Conservation (phyloP, 352 stramenopile species). For the Phytophthora cactorum region DNA sequence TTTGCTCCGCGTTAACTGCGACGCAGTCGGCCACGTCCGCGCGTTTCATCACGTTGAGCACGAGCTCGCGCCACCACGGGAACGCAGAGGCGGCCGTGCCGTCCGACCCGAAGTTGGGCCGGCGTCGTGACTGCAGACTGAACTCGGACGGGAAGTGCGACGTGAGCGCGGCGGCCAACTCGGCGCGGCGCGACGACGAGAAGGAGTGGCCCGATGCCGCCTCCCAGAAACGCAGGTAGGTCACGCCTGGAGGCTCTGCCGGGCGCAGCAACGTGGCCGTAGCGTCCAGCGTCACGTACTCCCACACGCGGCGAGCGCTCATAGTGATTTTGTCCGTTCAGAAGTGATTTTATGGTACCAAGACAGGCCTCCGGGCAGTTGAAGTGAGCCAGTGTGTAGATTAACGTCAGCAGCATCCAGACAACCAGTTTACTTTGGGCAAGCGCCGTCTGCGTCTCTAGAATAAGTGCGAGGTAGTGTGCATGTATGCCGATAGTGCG, state of each 20-base stretch:
- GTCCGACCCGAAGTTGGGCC: conserved; percentile 63
- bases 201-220: conserved; percentile 32
- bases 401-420: too few relatives aligned
- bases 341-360: background rate
- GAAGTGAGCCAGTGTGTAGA: too few relatives aligned
- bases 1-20: conserved; percentile 24
- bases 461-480: too few relatives aligned
- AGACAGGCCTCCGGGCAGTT: too few relatives aligned
- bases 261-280: conserved; percentile 74
- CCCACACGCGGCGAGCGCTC: conserved; percentile 23
- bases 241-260: conserved; percentile 48
- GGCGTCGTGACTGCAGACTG: conserved; percentile 16
- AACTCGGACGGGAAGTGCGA: conserved; percentile 55
- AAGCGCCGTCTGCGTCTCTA: too few relatives aligned
- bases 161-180: conserved; percentile 32
- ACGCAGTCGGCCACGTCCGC: conserved; percentile 20
- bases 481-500: too few relatives aligned
- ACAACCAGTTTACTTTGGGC: too few relatives aligned
- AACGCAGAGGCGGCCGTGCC: conserved; percentile 29
- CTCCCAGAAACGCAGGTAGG: conserved; percentile 61
- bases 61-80: conserved; percentile 64
- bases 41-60: conserved; percentile 50
- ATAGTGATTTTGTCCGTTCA: conserved; percentile 5
- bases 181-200: conserved; percentile 25
- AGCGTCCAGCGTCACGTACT: conserved; percentile 70